Evolutionary conservation across 2,329 filamentous ascomycete genomes (phyloP), one percentile per base, ranked within the genome.

Genomic region (Colletotrichum gigasporum): DNA sequence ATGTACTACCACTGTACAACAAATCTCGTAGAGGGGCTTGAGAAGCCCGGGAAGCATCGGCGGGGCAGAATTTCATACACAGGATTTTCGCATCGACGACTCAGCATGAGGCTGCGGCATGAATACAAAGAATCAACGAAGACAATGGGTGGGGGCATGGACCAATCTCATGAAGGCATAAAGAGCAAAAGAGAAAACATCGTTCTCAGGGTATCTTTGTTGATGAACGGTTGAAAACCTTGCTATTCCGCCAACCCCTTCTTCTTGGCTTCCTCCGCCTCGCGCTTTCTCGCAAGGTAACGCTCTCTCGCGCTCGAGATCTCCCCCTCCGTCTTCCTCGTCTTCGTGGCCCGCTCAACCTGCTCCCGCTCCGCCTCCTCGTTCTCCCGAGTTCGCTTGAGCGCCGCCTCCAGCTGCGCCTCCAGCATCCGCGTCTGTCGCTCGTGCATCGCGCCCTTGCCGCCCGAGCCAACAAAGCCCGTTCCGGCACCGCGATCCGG

Each of bases 371-470:
- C 85, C 71, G 91, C 88, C 61, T 90, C 87, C 48, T 90, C 91
- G 65, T 80, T 78, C 66, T 93, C 90, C 10, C 90, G 80, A 39
- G 88, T 86, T 55, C 92, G 82, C 80, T 95, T 95, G 20, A 90
- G 83, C 34, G 88, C 84, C 72, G 90, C 85, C 71, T 90, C 91
- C 14, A 96, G 82, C 76, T 96, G 92, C 72, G 90, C 86, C 70
- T 91, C 92, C 67, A 96, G 81, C 91, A 95, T 92, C 62, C 87
- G 86, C 6, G 90, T 90, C 79, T 96, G 92, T 39, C 92, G 82
- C 74, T 94, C 91, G 30, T 92, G 83, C 82, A 90, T 88, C 2
- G 88, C 91, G 70, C 90, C 84, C 71, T 89, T 88, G 58, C 84
- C 83, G 4, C 85, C 83, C 12, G 77, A 74, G 6, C 80, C 81